phyloP scores from a whole-genome alignment of 495 filamentous ascomycete species.

The Hapsidospora chrysogenum region DNA sequence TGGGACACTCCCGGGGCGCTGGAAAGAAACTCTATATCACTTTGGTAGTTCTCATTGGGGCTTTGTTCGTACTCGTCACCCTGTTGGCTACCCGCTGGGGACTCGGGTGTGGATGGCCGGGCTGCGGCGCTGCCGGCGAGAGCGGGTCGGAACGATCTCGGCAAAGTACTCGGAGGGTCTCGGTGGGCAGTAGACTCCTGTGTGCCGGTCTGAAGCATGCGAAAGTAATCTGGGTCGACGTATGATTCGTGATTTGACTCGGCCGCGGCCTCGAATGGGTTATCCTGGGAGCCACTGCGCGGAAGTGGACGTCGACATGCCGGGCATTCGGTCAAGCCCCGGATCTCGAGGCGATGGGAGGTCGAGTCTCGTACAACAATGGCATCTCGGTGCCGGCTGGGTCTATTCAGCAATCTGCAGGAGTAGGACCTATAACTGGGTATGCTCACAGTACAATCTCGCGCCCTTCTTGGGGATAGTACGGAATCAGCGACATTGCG shows the following conservation, averaged over 20 bases:
- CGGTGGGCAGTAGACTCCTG: slow-evolving; percentile 17
- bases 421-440: slow-evolving; percentile 1
- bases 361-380: slow-evolving; percentile 81
- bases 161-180: slow-evolving; percentile 33
- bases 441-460: slow-evolving; percentile 46
- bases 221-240: slow-evolving; percentile 83
- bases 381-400: slow-evolving; percentile 80
- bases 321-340: slow-evolving; percentile 61
- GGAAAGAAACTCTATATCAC: slow-evolving; percentile 37
- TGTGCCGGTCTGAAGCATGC: slow-evolving; percentile 52
- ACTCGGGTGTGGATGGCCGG: slow-evolving; percentile 8
- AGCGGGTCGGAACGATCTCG: slow-evolving; percentile 23
- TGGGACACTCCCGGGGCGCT: slow-evolving; percentile 27
- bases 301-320: slow-evolving; percentile 70
- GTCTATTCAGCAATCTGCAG: not conserved
- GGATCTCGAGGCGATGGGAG: slow-evolving; percentile 70
- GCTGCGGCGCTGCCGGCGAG: not conserved
- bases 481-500: slow-evolving; percentile 48
- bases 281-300: slow-evolving; percentile 4
- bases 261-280: slow-evolving; percentile 28
- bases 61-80: slow-evolving; percentile 4
- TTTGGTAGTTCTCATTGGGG: slow-evolving; percentile 10
- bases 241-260: slow-evolving; percentile 44
- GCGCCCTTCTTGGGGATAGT: slow-evolving; percentile 39
- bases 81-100: slow-evolving; percentile 13